Conservation (phyloP, 805 yeast species). For the Peterozyma toletana region DNA sequence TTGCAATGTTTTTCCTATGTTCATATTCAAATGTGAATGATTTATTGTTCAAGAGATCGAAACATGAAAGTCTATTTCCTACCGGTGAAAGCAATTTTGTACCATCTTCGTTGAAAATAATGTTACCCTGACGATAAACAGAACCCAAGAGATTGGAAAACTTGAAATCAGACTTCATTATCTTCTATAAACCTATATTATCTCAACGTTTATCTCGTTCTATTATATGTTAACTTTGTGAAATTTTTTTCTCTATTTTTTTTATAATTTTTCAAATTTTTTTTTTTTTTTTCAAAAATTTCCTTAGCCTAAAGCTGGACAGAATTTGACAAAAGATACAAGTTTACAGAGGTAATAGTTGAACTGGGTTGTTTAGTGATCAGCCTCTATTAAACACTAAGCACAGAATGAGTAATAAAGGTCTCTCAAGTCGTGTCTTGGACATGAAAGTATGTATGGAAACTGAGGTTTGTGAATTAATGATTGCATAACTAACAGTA, state of each 20-base stretch:
- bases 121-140: slow-evolving; percentile 89
- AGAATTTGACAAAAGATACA: background rate
- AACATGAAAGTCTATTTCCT: slow-evolving; percentile 86
- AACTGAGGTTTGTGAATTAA: no score
- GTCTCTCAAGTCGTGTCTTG: slow-evolving; percentile 46
- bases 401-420: slow-evolving; percentile 9
- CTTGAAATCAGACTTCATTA: slow-evolving; percentile 83
- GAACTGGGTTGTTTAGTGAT: background rate
- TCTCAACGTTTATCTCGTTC: no score
- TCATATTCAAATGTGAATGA: slow-evolving; percentile 90
- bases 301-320: background rate
- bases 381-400: background rate
- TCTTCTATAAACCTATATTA: no score
- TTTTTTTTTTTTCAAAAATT: background rate
- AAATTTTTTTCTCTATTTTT: slow-evolving; percentile 3
- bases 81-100: slow-evolving; percentile 81
- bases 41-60: slow-evolving; percentile 76
- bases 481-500: no score
- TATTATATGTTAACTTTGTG: background rate
- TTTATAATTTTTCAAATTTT: slow-evolving; percentile 1
- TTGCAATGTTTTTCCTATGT: slow-evolving; percentile 75
- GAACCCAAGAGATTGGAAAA: slow-evolving; percentile 90
- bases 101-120: slow-evolving; percentile 83
- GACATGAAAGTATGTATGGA: slow-evolving; percentile 52
- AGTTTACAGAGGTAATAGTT: background rate